Evolutionary conservation across 306 rosid genomes (phyloP), one percentile per base, ranked within the genome.

Genomic region (Macrotyloma uniflorum): DNA sequence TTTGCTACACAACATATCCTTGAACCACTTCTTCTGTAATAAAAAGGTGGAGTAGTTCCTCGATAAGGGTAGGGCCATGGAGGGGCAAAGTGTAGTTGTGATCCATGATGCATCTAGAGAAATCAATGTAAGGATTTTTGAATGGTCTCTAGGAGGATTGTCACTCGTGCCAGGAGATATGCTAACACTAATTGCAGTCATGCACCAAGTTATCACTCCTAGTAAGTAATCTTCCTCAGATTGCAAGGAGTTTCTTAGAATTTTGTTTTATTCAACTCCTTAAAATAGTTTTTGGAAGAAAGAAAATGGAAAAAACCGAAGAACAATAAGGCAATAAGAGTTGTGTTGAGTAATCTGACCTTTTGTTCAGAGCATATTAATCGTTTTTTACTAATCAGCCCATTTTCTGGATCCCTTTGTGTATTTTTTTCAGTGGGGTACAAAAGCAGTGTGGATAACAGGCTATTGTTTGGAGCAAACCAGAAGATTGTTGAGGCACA

Each of bases 31-130:
- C 35, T 47, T 43, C 3, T 35, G 71, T 64, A 51, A 30, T 51
- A 59, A 23, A 43, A 72, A 72, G 40, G 22, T 61, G 45, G 16
- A 23, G 38, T n/a, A 23, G 38, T n/a, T 67, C 30, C 24, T 42
- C 6, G 12, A 18, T 59, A 64, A 36, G 8, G 42, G 68, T 40
- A 28, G 20, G 30, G 53, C 19, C 8, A 83, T 87, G 82, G 91
- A 32, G 47, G 70, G 23, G 0, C 84, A 90, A 75, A 89, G 80
- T 49, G 91, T 91, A 49, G 87, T 90, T 74, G 90, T 90, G 85
- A 87, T 93, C 73, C 85, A 87, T 50, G 98, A 91, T 75, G 89
- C 89, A 53, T 76, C 85, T 2, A 85, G 75, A 72, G 88, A 90
- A 43, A 70, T 89, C 40, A 82, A 88, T 72, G 46, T 73, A 53